A percentile compares a stretch with the other conserved stretches of the same genome.
Evolutionary conservation across 495 filamentous ascomycete species (phyloP).

Genomic region (Paragyromitra xinjiangensis): DNA sequence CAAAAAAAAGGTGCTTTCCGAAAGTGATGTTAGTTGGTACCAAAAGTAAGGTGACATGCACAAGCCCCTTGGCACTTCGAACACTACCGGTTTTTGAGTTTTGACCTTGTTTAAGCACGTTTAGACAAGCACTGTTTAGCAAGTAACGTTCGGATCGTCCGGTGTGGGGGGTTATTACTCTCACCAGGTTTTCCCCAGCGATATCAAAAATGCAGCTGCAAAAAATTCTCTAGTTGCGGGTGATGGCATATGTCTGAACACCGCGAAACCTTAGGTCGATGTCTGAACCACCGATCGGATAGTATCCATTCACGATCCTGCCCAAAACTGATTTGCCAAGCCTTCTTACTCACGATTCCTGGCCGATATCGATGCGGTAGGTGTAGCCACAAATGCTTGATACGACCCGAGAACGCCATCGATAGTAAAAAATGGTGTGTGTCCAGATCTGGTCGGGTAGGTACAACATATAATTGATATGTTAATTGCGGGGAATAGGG

Average conservation of each 20-base stretch:
- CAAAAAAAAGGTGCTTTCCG: constrained; percentile 12
- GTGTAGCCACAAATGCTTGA: constrained; percentile 44
- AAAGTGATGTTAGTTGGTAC: constrained; percentile 19
- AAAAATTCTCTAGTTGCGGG: constrained; percentile 9
- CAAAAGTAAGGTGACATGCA: constrained; percentile 1
- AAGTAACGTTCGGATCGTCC: constrained; percentile 12
- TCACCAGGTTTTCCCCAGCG: constrained; percentile 2
- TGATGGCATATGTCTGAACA: constrained; percentile 40
- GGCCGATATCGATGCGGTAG: constrained; percentile 36
- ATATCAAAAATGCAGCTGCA: constrained; percentile 11
- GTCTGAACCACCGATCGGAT: constrained; percentile 27
- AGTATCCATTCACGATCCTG: constrained; percentile 29
- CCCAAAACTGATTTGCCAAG: constrained; percentile 30
- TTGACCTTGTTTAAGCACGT: constrained; percentile 13
- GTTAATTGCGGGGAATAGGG: constrained; percentile 50
- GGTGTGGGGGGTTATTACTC: constrained; percentile 8
- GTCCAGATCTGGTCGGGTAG: constrained; percentile 35
- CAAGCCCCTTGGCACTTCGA: background rate
- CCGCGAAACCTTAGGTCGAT: constrained; percentile 11
- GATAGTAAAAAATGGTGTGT: constrained; percentile 24
- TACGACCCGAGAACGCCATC: constrained; percentile 28
- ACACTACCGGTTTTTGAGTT: constrained; percentile 8
- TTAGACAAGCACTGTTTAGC: constrained; percentile 1
- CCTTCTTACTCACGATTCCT: constrained; percentile 24
- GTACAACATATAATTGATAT: constrained; percentile 27